These are phyloP conservation scores for Candida montana DNA, from an alignment of 805 yeast genomes.

Conservation along the genomic window DNA sequence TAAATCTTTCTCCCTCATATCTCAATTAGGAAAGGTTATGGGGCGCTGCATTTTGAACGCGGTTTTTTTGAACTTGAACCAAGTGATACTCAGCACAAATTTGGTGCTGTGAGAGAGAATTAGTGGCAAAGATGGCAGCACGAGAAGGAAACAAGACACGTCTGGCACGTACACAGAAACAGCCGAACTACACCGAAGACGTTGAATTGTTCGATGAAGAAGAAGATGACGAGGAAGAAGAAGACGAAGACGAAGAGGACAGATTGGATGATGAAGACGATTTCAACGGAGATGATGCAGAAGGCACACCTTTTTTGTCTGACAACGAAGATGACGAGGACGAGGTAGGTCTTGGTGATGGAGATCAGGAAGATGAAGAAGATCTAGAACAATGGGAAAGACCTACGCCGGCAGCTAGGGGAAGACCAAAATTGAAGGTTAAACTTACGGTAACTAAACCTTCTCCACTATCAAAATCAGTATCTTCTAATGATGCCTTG, in stretches of 20 bases:
- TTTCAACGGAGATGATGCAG: background rate
- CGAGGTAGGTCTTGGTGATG: constrained; percentile 12
- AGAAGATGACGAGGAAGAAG: constrained; percentile 15
- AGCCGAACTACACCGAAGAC: constrained; percentile 10
- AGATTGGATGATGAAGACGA: constrained; percentile 8
- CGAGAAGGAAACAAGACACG: background rate
- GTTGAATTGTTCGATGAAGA: constrained; percentile 11
- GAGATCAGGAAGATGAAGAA: constrained; percentile 4
- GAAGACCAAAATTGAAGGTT: constrained; percentile 13
- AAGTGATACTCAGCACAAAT: too few relatives aligned
- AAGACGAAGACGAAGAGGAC: constrained; percentile 14
- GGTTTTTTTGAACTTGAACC: too few relatives aligned
- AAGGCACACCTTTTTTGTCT: constrained; percentile 6
- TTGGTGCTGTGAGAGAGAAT: too few relatives aligned
- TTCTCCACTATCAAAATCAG: constrained; percentile 1
- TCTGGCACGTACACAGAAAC: constrained; percentile 7
- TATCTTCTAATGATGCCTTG: background rate
- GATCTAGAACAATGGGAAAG: background rate
- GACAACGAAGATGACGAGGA: constrained; percentile 16
- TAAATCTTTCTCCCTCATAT: background rate
- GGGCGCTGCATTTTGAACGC: background rate
- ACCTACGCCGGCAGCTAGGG: background rate
- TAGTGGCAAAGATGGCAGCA: background rate
- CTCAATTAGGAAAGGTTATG: background rate
- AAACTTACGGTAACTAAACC: constrained; percentile 11